These are phyloP conservation scores for Fusarium sp. DNA, from an alignment of 2,329 filamentous ascomycete genomes.

Conservation along the genomic window DNA sequence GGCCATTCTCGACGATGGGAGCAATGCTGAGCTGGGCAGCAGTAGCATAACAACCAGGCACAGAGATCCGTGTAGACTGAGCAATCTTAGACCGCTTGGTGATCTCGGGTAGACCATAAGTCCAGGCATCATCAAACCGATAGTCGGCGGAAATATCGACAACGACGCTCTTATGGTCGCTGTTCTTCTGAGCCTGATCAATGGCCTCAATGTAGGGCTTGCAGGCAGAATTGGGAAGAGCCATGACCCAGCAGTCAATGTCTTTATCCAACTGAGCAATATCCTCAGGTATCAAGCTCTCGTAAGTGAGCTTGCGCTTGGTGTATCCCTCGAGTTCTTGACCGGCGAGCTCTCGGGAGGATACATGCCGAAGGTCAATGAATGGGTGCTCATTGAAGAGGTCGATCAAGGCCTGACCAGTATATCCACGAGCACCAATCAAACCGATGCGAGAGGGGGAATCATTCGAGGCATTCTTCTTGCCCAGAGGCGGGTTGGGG, in stretches of 20 bases:
- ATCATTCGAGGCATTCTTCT: constrained; percentile 87
- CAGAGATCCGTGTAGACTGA: not conserved
- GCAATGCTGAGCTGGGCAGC: not conserved
- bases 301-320: constrained; percentile 92
- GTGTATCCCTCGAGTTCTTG: constrained; percentile 89
- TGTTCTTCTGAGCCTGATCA: constrained; percentile 13
- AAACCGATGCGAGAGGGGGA: constrained; percentile 84
- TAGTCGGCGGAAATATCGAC: constrained; percentile 96
- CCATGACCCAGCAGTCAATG: constrained; percentile 98
- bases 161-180: constrained; percentile 75
- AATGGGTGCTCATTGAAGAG: constrained; percentile 89
- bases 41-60: not conserved
- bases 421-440: constrained; percentile 94
- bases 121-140: constrained; percentile 77
- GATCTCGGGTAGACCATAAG: not conserved
- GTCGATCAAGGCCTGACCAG: constrained; percentile 88
- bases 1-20: not conserved
- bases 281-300: constrained; percentile 89
- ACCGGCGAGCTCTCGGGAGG: constrained; percentile 90
- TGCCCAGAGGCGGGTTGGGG: constrained; percentile 89
- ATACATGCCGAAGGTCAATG: constrained; percentile 92
- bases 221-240: constrained; percentile 94
- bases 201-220: constrained; percentile 94
- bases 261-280: constrained; percentile 85
- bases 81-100: constrained; percentile 1